Evolutionary conservation across 768 basidiomycete genomes (phyloP).

Genomic region (Tulasnella sp.): DNA sequence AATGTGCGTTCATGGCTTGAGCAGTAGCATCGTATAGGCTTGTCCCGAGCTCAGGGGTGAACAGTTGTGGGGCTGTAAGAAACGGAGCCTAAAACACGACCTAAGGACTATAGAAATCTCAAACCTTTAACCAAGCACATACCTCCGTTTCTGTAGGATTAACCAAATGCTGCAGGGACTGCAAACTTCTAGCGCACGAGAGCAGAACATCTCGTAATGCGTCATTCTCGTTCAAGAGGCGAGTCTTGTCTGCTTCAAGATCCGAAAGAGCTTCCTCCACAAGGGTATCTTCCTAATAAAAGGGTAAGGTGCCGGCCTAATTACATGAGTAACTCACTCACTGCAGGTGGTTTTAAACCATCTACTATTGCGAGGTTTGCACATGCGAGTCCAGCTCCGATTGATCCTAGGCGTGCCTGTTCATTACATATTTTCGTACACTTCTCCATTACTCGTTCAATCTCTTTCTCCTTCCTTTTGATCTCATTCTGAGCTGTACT

Average conservation of each 20-base stretch:
- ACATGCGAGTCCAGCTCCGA: constrained; percentile 39
- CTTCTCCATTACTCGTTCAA: constrained; percentile 58
- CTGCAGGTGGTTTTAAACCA: background rate
- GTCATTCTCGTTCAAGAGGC: constrained; percentile 51
- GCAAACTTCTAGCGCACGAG: constrained; percentile 48
- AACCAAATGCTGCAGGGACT: constrained; percentile 30
- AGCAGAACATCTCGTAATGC: constrained; percentile 48
- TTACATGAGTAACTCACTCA: constrained; percentile 3
- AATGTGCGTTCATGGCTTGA: constrained; percentile 37
- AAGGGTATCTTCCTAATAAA: constrained; percentile 39
- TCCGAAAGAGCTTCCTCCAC: constrained; percentile 59
- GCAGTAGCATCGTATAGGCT: constrained; percentile 17
- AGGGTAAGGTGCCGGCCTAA: constrained; percentile 14
- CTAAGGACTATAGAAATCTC: too few species aligned
- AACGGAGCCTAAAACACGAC: too few species aligned
- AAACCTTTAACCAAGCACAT: too few species aligned
- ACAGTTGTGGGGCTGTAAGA: constrained; percentile 2
- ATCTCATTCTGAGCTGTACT: constrained; percentile 55
- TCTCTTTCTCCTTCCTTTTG: constrained; percentile 70
- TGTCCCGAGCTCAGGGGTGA: background rate
- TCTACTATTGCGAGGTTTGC: constrained; percentile 19
- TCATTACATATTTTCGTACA: constrained; percentile 59
- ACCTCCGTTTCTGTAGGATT: background rate
- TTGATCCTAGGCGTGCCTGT: constrained; percentile 44
- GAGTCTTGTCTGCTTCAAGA: constrained; percentile 50